Conservation (phyloP, 177 flowering plant species). For the Vitis hybrid region DNA sequence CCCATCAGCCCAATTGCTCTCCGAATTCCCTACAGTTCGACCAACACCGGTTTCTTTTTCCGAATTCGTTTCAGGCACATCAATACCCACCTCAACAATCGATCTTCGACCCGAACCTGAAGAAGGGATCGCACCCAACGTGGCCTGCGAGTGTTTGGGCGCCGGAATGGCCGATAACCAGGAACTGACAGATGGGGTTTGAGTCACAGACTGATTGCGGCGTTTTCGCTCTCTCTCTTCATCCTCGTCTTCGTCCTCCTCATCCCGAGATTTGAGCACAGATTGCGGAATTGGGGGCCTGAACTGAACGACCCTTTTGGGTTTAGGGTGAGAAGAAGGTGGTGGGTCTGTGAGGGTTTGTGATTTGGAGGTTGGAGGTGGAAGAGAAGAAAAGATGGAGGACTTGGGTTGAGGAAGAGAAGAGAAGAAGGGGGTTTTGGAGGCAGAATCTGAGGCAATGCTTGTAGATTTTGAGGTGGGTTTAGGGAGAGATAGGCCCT, state of each 20-base stretch:
- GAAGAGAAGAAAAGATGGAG: slow-evolving; percentile 33
- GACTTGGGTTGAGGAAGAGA: slow-evolving; percentile 33
- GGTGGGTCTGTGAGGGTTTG: not conserved
- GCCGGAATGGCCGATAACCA: slow-evolving; percentile 70
- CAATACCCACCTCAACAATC: slow-evolving; percentile 43
- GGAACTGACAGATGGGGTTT: slow-evolving; percentile 42
- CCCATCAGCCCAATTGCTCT: slow-evolving; percentile 14
- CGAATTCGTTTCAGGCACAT: slow-evolving; percentile 21
- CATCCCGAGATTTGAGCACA: slow-evolving; percentile 20
- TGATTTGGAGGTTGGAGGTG: slow-evolving; percentile 22
- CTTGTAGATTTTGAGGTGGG: no score
- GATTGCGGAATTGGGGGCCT: slow-evolving; percentile 49
- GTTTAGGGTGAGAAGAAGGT: slow-evolving; percentile 16
- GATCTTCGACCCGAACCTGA: slow-evolving; percentile 57
- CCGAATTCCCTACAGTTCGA: slow-evolving; percentile 15
- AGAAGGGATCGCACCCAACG: slow-evolving; percentile 41
- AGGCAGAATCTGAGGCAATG: no score
- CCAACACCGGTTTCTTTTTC: slow-evolving; percentile 6
- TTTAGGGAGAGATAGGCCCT: no score
- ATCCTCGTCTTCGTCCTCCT: slow-evolving; percentile 51
- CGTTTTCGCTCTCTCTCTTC: slow-evolving; percentile 27
- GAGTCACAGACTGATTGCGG: slow-evolving; percentile 20
- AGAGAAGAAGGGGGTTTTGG: slow-evolving; percentile 20
- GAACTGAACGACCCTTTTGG: slow-evolving; percentile 67
- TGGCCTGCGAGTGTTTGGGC: slow-evolving; percentile 51